Base-by-base conservation (phyloP, 768 basidiomycete species). In the Filobasidium wieringae region DNA sequence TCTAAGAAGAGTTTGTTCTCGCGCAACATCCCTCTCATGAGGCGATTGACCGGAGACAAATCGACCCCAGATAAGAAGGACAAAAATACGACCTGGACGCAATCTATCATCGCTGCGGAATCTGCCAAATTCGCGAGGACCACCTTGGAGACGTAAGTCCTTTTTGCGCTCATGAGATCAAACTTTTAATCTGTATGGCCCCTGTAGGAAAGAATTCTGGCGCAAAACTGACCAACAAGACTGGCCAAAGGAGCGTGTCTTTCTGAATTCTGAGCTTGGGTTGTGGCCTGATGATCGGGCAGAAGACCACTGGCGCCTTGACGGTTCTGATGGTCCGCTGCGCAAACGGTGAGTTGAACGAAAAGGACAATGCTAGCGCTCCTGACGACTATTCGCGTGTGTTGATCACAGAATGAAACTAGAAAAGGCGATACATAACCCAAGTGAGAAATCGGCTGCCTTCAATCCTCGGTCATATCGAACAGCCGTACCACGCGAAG, bases 241-340 rank as follows among this genome's bases (percentile, higher is more conserved):
- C 40, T 74, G 73, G 68, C 75, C 70, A 3, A 65, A 67, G 49
- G 85, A 85, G 79, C 77, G 80, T 0, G 72, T 80, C 37, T 66
- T 81, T 8, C 74, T 86, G 24, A 81, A 81, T 1, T 82, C 82
- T 0, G 91, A 93, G 68, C 80, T 87, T 22, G 89, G 89, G 0
- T 68, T 93, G 12, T 93, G 91, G 90, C 82, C 84, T 1, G 78
- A 80, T 41, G 71, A 78, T 15, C 77, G 76, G 37, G 74, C 67
- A 2, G 74, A 76, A 24, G 74, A 75, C 7, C 64, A 79, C 11
- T 93, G 91, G 91, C 77, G 84, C 31, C 73, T 93, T 43, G 91
- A 93, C 61, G 90, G 92, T 66, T 91, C 89, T 1, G 91, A 95
- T 66, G 91, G 90, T 0, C 90, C 89, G 1, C 80, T 87, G 64